Evolutionary conservation across 805 yeast genomes (phyloP).

Genomic region (Candida nitratophila): DNA sequence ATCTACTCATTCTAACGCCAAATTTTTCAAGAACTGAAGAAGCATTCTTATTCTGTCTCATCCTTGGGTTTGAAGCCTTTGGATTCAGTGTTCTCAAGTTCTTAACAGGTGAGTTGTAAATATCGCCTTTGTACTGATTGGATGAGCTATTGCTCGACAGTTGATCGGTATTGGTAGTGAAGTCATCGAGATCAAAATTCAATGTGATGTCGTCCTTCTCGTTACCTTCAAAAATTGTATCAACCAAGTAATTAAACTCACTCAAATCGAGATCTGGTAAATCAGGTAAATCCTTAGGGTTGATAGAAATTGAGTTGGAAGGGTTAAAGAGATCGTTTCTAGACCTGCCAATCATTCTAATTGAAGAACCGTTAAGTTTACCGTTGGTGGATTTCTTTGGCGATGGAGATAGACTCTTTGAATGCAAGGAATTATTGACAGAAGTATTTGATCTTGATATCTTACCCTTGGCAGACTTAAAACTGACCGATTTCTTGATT

Average conservation of each 20-base stretch:
- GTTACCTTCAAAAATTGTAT: slow-evolving; percentile 20
- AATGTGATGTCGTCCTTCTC: neutral
- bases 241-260: slow-evolving; percentile 25
- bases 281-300: slow-evolving; percentile 20
- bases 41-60: slow-evolving; percentile 7
- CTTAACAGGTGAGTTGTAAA: neutral
- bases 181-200: neutral
- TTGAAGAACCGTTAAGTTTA: neutral
- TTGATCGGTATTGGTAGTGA: neutral
- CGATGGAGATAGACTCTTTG: neutral
- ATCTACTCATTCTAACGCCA: slow-evolving; percentile 21
- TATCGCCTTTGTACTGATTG: too few species aligned
- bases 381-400: neutral
- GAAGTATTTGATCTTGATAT: neutral
- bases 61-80: neutral
- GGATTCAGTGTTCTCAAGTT: neutral
- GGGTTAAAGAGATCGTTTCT: neutral
- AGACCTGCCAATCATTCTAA: neutral
- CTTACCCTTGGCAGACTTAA: slow-evolving; percentile 7
- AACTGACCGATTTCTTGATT: slow-evolving; percentile 42
- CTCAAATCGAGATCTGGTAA: slow-evolving; percentile 19
- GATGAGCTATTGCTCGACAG: too few species aligned
- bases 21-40: slow-evolving; percentile 18
- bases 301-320: slow-evolving; percentile 5
- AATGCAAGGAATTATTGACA: neutral